A percentile compares a stretch with the other conserved stretches of the same genome.
These are phyloP conservation scores for Plasmodium knowlesi DNA, from an alignment of 169 alveolate genomes.

Conservation along the genomic window DNA sequence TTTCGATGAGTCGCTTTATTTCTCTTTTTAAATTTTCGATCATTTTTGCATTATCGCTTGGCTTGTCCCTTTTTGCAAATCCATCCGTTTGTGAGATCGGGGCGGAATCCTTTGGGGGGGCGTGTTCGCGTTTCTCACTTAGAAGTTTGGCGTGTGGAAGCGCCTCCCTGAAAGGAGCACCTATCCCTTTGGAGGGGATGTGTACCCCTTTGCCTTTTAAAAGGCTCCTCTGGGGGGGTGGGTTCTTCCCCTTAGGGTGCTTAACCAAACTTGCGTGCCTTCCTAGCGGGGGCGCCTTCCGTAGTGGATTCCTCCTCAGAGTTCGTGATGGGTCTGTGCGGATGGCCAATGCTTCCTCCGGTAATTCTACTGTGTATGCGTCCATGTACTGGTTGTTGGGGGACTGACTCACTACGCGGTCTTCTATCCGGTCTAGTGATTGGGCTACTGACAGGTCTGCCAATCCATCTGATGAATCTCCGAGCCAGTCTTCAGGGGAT, in stretches of 20 bases:
- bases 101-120: background rate
- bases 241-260: background rate
- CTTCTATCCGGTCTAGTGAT: background rate
- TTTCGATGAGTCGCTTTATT: conserved; percentile 44
- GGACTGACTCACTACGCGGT: background rate
- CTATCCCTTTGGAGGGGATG: background rate
- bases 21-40: conserved; percentile 52
- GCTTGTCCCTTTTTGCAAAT: background rate
- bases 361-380: background rate
- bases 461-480: background rate
- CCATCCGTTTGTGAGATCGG: background rate
- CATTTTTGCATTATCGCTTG: background rate
- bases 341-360: background rate
- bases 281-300: background rate
- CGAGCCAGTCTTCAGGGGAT: background rate
- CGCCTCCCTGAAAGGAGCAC: background rate
- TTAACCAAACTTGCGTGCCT: background rate
- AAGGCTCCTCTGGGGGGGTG: background rate
- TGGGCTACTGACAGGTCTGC: background rate
- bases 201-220: background rate
- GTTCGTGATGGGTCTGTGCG: background rate
- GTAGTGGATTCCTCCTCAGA: background rate
- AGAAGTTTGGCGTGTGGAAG: background rate
- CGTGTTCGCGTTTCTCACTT: background rate
- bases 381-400: background rate